Conservation (phyloP, 768 basidiomycete species). For the Phlegmacium glaucopus region DNA sequence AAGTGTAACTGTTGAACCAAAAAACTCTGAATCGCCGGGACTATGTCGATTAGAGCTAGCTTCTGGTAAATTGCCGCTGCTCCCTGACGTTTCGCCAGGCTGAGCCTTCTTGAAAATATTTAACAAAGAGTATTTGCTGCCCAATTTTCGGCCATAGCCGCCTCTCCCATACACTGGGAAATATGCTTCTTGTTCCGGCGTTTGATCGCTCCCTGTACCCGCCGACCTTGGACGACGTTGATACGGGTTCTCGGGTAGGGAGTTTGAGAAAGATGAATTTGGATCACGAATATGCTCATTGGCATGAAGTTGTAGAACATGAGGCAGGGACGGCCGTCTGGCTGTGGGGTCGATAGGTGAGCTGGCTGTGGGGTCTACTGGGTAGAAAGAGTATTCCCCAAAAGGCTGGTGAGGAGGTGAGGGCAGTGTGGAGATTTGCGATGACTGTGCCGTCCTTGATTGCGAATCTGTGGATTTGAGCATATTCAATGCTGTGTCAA, state of each 20-base stretch:
- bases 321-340: slow-evolving; percentile 73
- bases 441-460: slow-evolving; percentile 22
- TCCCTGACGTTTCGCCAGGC: slow-evolving; percentile 30
- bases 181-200: slow-evolving; percentile 26
- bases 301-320: slow-evolving; percentile 38
- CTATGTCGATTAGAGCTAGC: slow-evolving; percentile 8
- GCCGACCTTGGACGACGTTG: slow-evolving; percentile 68
- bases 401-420: slow-evolving; percentile 38
- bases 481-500: slow-evolving; percentile 68
- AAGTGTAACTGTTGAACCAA: slow-evolving; percentile 21
- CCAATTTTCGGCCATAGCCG: slow-evolving; percentile 42
- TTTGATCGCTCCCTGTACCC: slow-evolving; percentile 58
- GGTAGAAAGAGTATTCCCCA: slow-evolving; percentile 45
- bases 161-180: slow-evolving; percentile 30
- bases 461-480: slow-evolving; percentile 36
- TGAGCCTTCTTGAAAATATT: slow-evolving; percentile 69
- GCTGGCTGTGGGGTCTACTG: slow-evolving; percentile 27
- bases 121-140: slow-evolving; percentile 72
- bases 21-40: slow-evolving; percentile 7
- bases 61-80: slow-evolving; percentile 9
- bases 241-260: slow-evolving; percentile 21
- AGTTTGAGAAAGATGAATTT: slow-evolving; percentile 32
- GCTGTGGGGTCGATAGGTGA: slow-evolving; percentile 30
- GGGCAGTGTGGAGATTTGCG: slow-evolving; percentile 34
- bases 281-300: slow-evolving; percentile 26